phyloP scores from a whole-genome alignment of 2,329 filamentous ascomycete genomes.

The Aspergillus aculeatinus region DNA sequence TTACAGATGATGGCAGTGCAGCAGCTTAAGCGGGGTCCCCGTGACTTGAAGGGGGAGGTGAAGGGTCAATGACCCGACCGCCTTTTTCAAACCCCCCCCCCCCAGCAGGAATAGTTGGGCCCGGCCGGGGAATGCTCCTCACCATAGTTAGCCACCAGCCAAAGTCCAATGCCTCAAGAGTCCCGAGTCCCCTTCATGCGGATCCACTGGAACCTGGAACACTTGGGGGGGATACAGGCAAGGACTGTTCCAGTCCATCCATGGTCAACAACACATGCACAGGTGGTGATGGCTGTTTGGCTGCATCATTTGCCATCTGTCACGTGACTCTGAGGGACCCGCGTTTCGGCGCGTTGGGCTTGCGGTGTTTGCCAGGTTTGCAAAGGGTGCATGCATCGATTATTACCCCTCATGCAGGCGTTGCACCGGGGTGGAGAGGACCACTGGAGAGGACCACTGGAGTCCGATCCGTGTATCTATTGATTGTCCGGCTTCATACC shows the following conservation, averaged over 20 bases:
- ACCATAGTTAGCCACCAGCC: background rate
- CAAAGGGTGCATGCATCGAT: background rate
- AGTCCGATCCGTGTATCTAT: background rate
- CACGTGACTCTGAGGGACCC: conserved; percentile 13
- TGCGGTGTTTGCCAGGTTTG: conserved; percentile 9
- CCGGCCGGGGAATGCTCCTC: background rate
- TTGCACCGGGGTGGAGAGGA: background rate
- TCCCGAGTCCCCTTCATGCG: background rate
- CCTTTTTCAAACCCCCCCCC: background rate
- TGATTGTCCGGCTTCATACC: background rate
- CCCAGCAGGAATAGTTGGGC: background rate
- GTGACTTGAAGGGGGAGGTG: conserved; percentile 1
- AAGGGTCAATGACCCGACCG: background rate
- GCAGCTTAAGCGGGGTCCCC: conserved; percentile 8
- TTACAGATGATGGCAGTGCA: conserved; percentile 19
- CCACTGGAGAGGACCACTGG: conserved; percentile 14
- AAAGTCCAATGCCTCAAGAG: too few species aligned
- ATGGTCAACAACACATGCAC: background rate
- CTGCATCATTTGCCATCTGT: conserved; percentile 10
- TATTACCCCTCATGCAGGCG: conserved; percentile 20
- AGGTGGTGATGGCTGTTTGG: conserved; percentile 8
- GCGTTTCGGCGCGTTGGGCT: conserved; percentile 12
- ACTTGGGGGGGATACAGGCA: conserved; percentile 2
- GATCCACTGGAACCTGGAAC: background rate
- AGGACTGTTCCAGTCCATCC: background rate